Conservation (phyloP, 73 alveolate species). For the Durusdinium trenchii region DNA sequence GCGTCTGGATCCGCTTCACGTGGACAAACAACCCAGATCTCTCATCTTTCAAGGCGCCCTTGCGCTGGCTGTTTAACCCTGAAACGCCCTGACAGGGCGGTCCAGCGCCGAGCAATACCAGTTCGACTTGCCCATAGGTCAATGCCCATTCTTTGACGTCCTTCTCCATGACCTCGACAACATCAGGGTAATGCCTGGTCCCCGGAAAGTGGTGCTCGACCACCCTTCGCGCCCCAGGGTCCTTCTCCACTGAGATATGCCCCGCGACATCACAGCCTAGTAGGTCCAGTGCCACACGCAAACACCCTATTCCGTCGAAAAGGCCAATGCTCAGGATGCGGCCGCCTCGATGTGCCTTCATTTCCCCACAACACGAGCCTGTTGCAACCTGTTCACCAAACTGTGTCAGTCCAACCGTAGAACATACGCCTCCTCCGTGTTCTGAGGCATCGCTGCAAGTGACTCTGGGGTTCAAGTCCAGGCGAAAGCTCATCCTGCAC, state of each 20-base stretch:
- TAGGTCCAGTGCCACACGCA: constrained; percentile 15
- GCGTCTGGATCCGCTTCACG: background rate
- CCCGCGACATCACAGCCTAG: background rate
- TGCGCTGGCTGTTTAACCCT: background rate
- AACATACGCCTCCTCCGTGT: too few species aligned
- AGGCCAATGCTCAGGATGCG: too few species aligned
- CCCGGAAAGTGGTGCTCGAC: background rate
- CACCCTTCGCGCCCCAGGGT: background rate
- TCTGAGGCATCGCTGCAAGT: too few species aligned
- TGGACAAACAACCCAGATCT: background rate
- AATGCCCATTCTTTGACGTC: background rate
- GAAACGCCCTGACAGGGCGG: constrained; percentile 50
- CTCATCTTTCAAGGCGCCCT: background rate
- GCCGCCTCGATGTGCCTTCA: too few species aligned
- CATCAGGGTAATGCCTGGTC: background rate
- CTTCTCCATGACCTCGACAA: background rate
- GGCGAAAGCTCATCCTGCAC: too few species aligned
- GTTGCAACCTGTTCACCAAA: too few species aligned
- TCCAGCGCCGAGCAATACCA: background rate
- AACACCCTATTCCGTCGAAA: too few species aligned
- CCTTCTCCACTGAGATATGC: background rate
- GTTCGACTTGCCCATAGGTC: background rate
- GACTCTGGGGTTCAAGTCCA: too few species aligned
- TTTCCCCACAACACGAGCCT: too few species aligned
- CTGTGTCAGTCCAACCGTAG: too few species aligned